phyloP scores from a whole-genome alignment of 129 eudicot species.

The Helichrysum umbraculigerum region DNA sequence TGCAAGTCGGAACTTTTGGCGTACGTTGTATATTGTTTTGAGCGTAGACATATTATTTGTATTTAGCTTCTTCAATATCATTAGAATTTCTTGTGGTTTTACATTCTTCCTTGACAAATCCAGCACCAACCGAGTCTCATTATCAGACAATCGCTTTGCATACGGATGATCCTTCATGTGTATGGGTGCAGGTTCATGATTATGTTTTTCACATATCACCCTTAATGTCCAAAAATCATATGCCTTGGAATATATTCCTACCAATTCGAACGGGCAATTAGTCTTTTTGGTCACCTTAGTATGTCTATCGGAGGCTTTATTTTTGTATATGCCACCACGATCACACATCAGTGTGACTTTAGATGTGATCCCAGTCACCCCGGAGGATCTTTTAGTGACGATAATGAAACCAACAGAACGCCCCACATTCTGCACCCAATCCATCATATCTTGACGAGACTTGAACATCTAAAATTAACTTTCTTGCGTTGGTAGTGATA shows the following conservation, averaged over 20 bases:
- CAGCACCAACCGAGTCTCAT: conserved; percentile 24
- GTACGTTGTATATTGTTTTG: conserved; percentile 6
- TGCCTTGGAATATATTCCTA: conserved; percentile 3
- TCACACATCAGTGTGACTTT: background rate
- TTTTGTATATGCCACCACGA: conserved; percentile 13
- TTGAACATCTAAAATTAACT: conserved; percentile 3
- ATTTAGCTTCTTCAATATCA: conserved; percentile 17
- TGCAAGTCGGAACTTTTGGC: background rate
- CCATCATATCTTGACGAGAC: conserved; percentile 2
- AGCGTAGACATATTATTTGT: conserved; percentile 15
- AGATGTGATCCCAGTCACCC: background rate
- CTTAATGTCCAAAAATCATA: conserved; percentile 15
- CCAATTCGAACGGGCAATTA: conserved; percentile 21
- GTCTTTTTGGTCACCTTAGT: background rate
- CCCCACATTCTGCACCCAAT: conserved; percentile 15
- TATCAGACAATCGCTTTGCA: conserved; percentile 20
- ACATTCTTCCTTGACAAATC: conserved; percentile 24
- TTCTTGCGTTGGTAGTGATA: background rate
- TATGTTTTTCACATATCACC: conserved; percentile 27
- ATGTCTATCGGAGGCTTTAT: conserved; percentile 14
- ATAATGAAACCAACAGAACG: conserved; percentile 13
- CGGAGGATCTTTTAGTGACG: conserved; percentile 5
- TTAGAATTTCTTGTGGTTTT: conserved; percentile 19
- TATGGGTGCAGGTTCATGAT: conserved; percentile 16
- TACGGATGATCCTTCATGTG: conserved; percentile 29